Base-by-base conservation (phyloP, 768 basidiomycete genomes). In the Hebeloma cylindrosporum region DNA sequence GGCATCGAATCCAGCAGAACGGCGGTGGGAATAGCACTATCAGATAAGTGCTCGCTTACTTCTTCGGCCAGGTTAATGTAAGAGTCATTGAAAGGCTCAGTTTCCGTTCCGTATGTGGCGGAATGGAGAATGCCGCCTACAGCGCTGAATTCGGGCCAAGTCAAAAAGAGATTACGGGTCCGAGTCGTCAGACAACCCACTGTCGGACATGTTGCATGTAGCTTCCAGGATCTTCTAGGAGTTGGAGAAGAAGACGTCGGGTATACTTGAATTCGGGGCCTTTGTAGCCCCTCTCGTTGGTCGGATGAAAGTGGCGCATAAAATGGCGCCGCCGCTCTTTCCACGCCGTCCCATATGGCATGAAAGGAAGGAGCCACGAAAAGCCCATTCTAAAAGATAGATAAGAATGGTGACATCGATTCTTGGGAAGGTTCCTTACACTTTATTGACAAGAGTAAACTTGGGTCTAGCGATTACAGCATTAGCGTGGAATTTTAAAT, bases 21-120 rank as follows among this genome's bases (percentile, higher is more conserved):
- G 21, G 61, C 47, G 21, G 69, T 70, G 0, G 68, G 65, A n/a
- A 60, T 54, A 0, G 60, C 54, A 3, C 64, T 65, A 33, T 60
- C 53, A 7, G 57, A 50, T 51, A 51, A 66, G 51, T 14, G 56
- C 50, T 26, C 62, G 45, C 25, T 64, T 34, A 29, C 68, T 4
- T 65, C 59, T n/a, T 75, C 70, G 1, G 70, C 72, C 1, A 66
- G 53, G 0, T 47, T 55, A 21, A 79, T 58, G 43, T 67, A 69
- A 8, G 72, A 72, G 47, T 78, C 75, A 39, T 69, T 53, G 10
- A 53, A 39, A 1, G 67, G 56, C 39, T 63, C 52, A 1, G 67
- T 60, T 14, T 73, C 62, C 5, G 73, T 64, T 16, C 77, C 78
- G 42, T 77, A 76, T 0, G 71, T 65, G 10, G 72, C 51, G 1